Conservation (phyloP, 371 early-diverging fungal species). For the Mucor irregularis region DNA sequence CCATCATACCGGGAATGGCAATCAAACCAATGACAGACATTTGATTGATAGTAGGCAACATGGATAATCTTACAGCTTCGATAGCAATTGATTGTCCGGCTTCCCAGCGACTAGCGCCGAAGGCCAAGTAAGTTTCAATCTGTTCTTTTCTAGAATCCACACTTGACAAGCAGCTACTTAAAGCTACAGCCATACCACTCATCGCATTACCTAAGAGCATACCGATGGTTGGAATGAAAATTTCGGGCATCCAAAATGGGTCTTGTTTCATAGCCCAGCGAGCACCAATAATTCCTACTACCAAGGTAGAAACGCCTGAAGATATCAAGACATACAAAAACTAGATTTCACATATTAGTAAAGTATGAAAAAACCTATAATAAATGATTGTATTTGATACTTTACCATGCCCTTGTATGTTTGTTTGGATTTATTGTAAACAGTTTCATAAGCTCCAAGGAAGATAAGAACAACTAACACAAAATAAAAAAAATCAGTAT, state of each 20-base stretch:
- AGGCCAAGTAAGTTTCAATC: slow-evolving; percentile 71
- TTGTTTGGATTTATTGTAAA: slow-evolving; percentile 53
- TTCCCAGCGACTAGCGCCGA: slow-evolving; percentile 86
- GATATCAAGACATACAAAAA: slow-evolving; percentile 48
- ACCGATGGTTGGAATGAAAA: slow-evolving; percentile 85
- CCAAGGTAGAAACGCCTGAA: slow-evolving; percentile 41
- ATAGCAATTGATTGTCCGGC: slow-evolving; percentile 68
- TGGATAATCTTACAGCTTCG: slow-evolving; percentile 72
- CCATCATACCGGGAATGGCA: slow-evolving; percentile 88
- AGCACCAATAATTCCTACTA: slow-evolving; percentile 61
- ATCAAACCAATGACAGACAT: slow-evolving; percentile 86
- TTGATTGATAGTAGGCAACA: slow-evolving; percentile 80
- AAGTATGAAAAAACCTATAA: not conserved
- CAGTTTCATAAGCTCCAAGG: slow-evolving; percentile 54
- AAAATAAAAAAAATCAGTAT: not conserved
- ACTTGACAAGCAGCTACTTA: slow-evolving; percentile 53
- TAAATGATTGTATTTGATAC: not conserved
- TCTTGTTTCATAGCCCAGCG: slow-evolving; percentile 67
- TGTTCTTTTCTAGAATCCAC: slow-evolving; percentile 60
- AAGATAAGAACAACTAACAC: slow-evolving; percentile 35
- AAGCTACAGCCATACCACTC: slow-evolving; percentile 76
- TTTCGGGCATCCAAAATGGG: slow-evolving; percentile 70
- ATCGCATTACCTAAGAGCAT: slow-evolving; percentile 82
- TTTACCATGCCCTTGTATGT: slow-evolving; percentile 55
- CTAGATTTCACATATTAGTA: slow-evolving; percentile 15